phyloP scores from a whole-genome alignment of 2,329 filamentous ascomycete species.

The Clonostachys sp. region DNA sequence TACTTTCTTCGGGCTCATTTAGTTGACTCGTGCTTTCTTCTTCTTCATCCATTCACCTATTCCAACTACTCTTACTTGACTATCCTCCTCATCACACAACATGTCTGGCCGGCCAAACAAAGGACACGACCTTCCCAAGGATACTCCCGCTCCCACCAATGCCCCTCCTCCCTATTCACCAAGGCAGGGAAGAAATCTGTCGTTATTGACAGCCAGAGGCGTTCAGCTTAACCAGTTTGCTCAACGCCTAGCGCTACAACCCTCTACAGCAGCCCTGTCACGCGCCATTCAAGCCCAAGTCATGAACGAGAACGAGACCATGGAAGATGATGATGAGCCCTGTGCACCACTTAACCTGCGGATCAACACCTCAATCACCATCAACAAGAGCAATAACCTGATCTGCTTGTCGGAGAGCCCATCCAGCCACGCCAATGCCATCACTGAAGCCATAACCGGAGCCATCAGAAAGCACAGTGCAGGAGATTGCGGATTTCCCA shows the following conservation, averaged over 20 bases:
- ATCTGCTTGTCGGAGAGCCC: slow-evolving; percentile 34
- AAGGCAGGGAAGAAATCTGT: not conserved
- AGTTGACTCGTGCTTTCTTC: no score
- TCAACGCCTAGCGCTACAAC: not conserved
- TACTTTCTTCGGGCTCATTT: not conserved
- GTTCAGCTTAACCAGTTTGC: not conserved
- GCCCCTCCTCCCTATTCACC: slow-evolving; percentile 1
- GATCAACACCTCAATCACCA: slow-evolving; percentile 41
- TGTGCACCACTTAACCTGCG: slow-evolving; percentile 35
- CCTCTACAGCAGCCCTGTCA: no score
- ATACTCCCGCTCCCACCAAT: not conserved
- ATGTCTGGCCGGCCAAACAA: slow-evolving; percentile 1
- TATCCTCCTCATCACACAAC: not conserved
- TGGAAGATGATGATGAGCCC: not conserved
- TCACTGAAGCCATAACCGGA: slow-evolving; percentile 38
- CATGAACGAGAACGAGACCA: no score
- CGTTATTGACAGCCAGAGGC: not conserved
- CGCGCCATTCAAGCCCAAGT: no score
- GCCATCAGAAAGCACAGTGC: slow-evolving; percentile 36
- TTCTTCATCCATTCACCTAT: no score
- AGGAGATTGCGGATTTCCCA: slow-evolving; percentile 31
- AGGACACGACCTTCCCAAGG: not conserved
- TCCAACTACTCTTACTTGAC: no score
- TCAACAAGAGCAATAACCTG: slow-evolving; percentile 43
- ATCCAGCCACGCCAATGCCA: slow-evolving; percentile 29